Base-by-base conservation (phyloP, 1,284 basidiomycete genomes). In the Apiotrichum domesticum region DNA sequence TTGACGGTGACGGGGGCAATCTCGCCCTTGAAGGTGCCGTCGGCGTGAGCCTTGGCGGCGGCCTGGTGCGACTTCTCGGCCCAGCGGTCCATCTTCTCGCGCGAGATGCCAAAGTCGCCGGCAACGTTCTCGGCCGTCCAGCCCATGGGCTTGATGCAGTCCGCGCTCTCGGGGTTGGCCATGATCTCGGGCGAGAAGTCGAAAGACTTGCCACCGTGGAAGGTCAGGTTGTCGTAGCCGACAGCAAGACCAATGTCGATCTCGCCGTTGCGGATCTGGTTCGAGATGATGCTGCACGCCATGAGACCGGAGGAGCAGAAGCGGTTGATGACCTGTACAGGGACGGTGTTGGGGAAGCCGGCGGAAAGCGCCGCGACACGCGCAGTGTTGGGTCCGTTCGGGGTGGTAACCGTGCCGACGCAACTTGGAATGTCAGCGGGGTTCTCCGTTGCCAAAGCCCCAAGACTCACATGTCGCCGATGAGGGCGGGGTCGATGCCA, bases 101-200 rank as follows among this genome's bases (percentile, higher is more conserved):
- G 87, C 46, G 86, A 78, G 71, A 96, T 83, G 63, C 32, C n/a
- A 35, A 52, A 52, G 55, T 95, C 86, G 52, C 79, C 79, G 6
- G 87, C 88, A 62, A 98, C 94, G 47, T 98, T 97, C 80, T 98
- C 95, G n/a, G 91, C 94, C 45, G 93, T 95, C 79, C 92, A 87
- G 63, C 94, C 93, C 93, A 97, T 97, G 55, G 95, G 95, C 63
- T 95, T 81, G 34, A 93, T 80, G 77, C 93, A 96, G 80, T 98
- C 94, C 59, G 86, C 85, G 2, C 95, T 84, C 70, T 91, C 87
- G 66, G 86, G 81, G 77, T 84, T 85, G 58, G 83, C 77, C 66
- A 91, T 81, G 53, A 95, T 82, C 48, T 81, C 80, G 39, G 91
- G 86, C 9, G 89, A 90, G 79, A 83, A 54, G 52, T 47, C 46